Conservation (phyloP, 129 eudicot genomes). For the Lactuca saligna region DNA sequence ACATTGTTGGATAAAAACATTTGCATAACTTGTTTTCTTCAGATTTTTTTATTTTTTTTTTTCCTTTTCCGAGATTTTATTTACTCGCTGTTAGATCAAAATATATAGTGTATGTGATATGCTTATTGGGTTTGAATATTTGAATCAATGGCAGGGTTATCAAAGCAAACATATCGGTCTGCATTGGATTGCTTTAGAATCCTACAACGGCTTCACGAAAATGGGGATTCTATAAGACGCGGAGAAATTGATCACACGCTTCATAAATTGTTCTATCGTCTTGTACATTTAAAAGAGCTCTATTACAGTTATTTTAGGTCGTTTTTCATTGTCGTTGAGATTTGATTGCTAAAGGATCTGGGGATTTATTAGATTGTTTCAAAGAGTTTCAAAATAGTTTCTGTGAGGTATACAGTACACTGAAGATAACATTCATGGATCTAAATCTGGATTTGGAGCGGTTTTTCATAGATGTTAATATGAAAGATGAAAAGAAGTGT, state of each 20-base stretch:
- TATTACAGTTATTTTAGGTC: constrained; percentile 6
- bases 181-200: constrained; percentile 16
- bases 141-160: constrained; percentile 30
- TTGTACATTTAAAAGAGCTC: not conserved
- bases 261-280: not conserved
- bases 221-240: constrained; percentile 12
- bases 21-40: not conserved
- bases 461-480: constrained; percentile 17
- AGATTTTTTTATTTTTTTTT: not conserved
- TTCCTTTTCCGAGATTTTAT: constrained; percentile 1
- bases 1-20: not conserved
- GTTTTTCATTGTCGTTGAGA: constrained; percentile 3
- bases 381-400: not conserved
- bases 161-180: constrained; percentile 18
- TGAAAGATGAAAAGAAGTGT: constrained; percentile 13
- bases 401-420: not conserved
- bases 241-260: not conserved
- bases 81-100: constrained; percentile 8
- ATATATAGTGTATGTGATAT: not conserved
- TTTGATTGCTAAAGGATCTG: not conserved
- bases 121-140: constrained; percentile 21
- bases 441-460: constrained; percentile 19
- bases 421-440: constrained; percentile 16
- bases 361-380: not conserved
- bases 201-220: constrained; percentile 19